A percentile compares a stretch with the other conserved stretches of the same genome.
Evolutionary conservation across 257 asterid species (phyloP).

Genomic region (Craterostigma plantagineum): DNA sequence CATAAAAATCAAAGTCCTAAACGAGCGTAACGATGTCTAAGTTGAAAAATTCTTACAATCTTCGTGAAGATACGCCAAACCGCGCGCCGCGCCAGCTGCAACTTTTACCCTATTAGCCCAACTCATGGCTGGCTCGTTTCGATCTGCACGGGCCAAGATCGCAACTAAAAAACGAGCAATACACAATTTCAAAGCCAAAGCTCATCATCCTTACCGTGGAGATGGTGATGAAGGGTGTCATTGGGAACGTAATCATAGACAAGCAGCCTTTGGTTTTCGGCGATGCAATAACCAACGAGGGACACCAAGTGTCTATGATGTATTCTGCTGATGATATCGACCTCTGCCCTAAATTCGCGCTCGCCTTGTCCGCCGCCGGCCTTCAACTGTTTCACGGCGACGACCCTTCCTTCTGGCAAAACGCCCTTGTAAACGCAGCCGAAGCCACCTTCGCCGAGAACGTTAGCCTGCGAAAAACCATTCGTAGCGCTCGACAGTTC

Average conservation of each 20-base stretch:
- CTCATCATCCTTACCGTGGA: constrained; percentile 39
- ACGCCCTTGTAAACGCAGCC: constrained; percentile 80
- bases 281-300: constrained; percentile 76
- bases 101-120: constrained; percentile 80
- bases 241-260: constrained; percentile 80
- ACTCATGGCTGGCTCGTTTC: constrained; percentile 34
- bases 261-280: constrained; percentile 62
- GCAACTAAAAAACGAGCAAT: constrained; percentile 8
- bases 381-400: constrained; percentile 84
- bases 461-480: constrained; percentile 28
- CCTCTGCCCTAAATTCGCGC: constrained; percentile 86
- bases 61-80: constrained; percentile 64
- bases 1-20: neutral
- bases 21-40: neutral
- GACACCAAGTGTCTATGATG: constrained; percentile 88
- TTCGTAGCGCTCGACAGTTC: constrained; percentile 51
- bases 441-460: constrained; percentile 85
- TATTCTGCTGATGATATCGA: constrained; percentile 69
- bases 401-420: constrained; percentile 53
- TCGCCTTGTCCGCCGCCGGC: constrained; percentile 91
- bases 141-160: constrained; percentile 14
- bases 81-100: constrained; percentile 90
- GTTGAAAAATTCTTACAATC: constrained; percentile 18
- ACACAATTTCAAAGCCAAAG: neutral
- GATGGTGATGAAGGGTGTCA: constrained; percentile 65